Percentiles rank a stretch among this genome's conserved stretches.
phyloP scores from a whole-genome alignment of 2,329 filamentous ascomycete species.

The Aspergillus pseudoviridinutans region DNA sequence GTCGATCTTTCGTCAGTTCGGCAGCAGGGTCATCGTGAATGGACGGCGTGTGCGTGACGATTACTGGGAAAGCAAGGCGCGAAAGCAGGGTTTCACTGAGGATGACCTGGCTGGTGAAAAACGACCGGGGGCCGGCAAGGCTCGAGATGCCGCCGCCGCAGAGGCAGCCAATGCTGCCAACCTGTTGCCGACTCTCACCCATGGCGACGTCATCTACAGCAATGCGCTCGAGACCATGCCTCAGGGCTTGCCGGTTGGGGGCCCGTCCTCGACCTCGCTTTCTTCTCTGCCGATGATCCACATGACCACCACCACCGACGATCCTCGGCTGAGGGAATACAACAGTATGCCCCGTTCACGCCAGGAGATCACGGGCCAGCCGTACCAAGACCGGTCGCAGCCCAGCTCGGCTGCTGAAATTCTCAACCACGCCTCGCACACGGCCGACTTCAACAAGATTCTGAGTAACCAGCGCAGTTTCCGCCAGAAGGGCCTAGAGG shows the following conservation, averaged over 20 bases:
- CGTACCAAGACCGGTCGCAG: slow-evolving; percentile 84
- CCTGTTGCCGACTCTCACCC: slow-evolving; percentile 59
- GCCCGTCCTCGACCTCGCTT: slow-evolving; percentile 59
- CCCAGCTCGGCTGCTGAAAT: slow-evolving; percentile 73
- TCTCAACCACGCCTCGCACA: slow-evolving; percentile 78
- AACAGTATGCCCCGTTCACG: slow-evolving; percentile 77
- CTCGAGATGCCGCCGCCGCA: slow-evolving; percentile 73
- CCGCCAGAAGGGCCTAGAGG: slow-evolving; percentile 74
- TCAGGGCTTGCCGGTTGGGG: slow-evolving; percentile 67
- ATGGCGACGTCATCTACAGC: slow-evolving; percentile 85
- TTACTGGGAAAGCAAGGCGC: slow-evolving; percentile 97
- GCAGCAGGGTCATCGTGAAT: slow-evolving; percentile 85
- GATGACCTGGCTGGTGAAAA: slow-evolving; percentile 95
- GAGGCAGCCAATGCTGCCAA: slow-evolving; percentile 60
- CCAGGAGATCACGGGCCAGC: slow-evolving; percentile 81
- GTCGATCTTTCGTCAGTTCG: slow-evolving; percentile 98
- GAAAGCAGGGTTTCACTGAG: slow-evolving; percentile 97
- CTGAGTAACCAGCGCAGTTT: slow-evolving; percentile 76
- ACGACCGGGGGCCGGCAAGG: slow-evolving; percentile 84
- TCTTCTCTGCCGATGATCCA: slow-evolving; percentile 82
- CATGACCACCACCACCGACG: slow-evolving; percentile 70
- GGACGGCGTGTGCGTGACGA: slow-evolving; percentile 91
- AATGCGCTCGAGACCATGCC: slow-evolving; percentile 67
- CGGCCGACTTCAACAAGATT: slow-evolving; percentile 84
- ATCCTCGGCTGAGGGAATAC: slow-evolving; percentile 75